Evolutionary conservation across 805 yeast genomes (phyloP).

Genomic region (Candida endomychidarum): DNA sequence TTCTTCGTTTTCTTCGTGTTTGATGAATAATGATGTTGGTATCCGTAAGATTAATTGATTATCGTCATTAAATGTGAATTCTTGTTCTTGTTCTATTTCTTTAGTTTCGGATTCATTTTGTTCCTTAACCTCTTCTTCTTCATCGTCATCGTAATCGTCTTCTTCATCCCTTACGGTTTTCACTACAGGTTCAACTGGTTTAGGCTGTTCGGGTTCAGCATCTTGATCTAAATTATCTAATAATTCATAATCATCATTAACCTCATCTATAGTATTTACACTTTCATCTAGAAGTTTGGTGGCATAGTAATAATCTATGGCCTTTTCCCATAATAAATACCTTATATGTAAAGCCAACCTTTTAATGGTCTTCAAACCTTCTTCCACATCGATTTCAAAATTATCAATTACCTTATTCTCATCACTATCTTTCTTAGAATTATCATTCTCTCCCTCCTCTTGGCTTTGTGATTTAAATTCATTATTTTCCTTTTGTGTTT

Average conservation of each 20-base stretch:
- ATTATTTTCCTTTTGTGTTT: not conserved
- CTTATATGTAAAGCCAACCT: constrained; percentile 60
- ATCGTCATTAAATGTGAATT: constrained; percentile 23
- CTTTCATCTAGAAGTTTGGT: constrained; percentile 24
- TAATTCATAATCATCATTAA: constrained; percentile 34
- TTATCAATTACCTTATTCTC: constrained; percentile 20
- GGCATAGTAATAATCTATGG: constrained; percentile 48
- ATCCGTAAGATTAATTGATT: constrained; percentile 33
- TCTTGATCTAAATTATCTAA: constrained; percentile 32
- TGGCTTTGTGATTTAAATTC: not conserved
- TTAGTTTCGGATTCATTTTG: constrained; percentile 16
- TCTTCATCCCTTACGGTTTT: constrained; percentile 33
- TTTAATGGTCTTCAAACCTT: constrained; percentile 33
- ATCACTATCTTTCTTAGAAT: constrained; percentile 26
- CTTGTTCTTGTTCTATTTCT: constrained; percentile 4
- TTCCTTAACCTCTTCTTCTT: constrained; percentile 27
- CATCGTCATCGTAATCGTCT: constrained; percentile 36
- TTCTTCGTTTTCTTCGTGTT: constrained; percentile 13
- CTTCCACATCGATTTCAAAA: constrained; percentile 43
- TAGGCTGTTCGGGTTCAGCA: constrained; percentile 18
- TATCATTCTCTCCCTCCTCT: not conserved
- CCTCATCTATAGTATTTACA: constrained; percentile 28
- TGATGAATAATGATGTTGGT: constrained; percentile 29
- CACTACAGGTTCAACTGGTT: not conserved
- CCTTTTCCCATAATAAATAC: constrained; percentile 72